Evolutionary conservation across 2,329 filamentous ascomycete genomes (phyloP).

Genomic region (Harringtonia lauricola): DNA sequence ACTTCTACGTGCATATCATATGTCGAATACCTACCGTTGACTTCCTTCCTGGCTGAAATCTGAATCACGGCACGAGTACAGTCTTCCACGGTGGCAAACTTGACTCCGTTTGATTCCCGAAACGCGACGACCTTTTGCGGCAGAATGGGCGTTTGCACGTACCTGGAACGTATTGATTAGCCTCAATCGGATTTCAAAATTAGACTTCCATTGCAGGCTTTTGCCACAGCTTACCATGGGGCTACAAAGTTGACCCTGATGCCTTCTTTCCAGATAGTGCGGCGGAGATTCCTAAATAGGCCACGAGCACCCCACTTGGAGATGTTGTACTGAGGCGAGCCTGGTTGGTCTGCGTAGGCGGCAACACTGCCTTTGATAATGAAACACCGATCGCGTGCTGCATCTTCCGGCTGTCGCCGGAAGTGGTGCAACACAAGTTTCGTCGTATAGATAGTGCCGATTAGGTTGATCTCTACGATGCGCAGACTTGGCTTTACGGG

Average conservation of each 20-base stretch:
- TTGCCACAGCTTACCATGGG: constrained; percentile 22
- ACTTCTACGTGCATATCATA: background rate
- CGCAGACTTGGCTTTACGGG: constrained; percentile 27
- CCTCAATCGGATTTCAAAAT: background rate
- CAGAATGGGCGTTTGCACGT: constrained; percentile 6
- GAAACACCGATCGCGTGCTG: constrained; percentile 31
- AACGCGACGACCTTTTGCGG: constrained; percentile 1
- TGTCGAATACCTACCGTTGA: constrained; percentile 1
- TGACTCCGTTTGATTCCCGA: constrained; percentile 4
- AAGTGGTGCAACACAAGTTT: constrained; percentile 37
- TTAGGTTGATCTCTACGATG: constrained; percentile 29
- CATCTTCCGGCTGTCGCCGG: constrained; percentile 24
- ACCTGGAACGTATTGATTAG: background rate
- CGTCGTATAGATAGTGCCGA: constrained; percentile 31
- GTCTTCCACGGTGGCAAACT: constrained; percentile 8
- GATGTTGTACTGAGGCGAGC: constrained; percentile 28
- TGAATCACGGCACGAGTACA: constrained; percentile 3
- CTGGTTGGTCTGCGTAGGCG: constrained; percentile 32
- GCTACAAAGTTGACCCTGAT: constrained; percentile 36
- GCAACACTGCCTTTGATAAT: constrained; percentile 37
- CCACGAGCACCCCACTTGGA: constrained; percentile 32
- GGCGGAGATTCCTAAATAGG: constrained; percentile 28
- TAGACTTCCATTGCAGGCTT: background rate
- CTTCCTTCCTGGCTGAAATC: background rate
- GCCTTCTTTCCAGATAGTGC: constrained; percentile 25